Evolutionary conservation across 352 stramenopile species (phyloP), one percentile per base, ranked within the genome.

Genomic region (Albugo candida): DNA sequence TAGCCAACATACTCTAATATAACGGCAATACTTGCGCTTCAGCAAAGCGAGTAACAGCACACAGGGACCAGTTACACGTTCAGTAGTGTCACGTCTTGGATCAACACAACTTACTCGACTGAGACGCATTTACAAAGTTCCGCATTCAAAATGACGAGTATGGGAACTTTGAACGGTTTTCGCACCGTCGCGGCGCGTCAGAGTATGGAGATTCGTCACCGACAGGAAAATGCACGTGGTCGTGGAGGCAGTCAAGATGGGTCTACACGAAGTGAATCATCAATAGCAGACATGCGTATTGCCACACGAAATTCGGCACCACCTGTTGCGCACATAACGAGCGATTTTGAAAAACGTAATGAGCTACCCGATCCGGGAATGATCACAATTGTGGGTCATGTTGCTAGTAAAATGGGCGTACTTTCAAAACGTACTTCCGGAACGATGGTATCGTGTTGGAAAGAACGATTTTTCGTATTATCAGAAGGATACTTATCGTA

Each of bases 401-500:
- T 83, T 31, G 73, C 67, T 6, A 83, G 67, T 52, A 91, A 91
- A 52, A 91, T 75, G 37, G 77, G 77, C 6, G 87, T 85, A 50
- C 62, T 91, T 13, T 86, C 74, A 2, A 91, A 91, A 56, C 68
- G 77, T 16, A 73, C 77, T 43, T 87, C 87, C 66, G 83, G 71
- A 16, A 81, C 66, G 20, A 91, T 91, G 68, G 77, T 87, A 50
- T 74, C 77, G 10, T 84, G 87, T 56, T 91, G 77, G 77, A 84
- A 85, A 48, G 74, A 87, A 56, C 74, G 77, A 2, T 91, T 91
- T 60, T 91, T 91, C 47, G 77, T 91, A 47, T 54, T 91, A 11
- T 70, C 77, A 0, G 75, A 91, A 41, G 74, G 73, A 45, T 71
- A 87, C 46, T 57, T 91, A 59, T 84, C 67, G 38, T 87, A 91